Evolutionary conservation across 2,329 filamentous ascomycete genomes (phyloP).

Genomic region (Alternaria rosae): DNA sequence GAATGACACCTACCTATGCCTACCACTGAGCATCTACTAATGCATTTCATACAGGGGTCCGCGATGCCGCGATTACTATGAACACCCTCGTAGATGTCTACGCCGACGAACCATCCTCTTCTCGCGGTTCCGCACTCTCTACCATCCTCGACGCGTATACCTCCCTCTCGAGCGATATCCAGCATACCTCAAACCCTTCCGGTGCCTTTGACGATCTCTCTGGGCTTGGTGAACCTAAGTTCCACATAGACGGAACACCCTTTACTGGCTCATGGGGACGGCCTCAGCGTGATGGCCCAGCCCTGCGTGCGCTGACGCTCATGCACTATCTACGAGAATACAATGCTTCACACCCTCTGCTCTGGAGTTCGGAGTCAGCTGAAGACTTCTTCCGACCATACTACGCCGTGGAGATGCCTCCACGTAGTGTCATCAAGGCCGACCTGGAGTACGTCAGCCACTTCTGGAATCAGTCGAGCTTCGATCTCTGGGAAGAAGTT

Average conservation of each 20-base stretch:
- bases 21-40: neutral
- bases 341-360: slow-evolving; percentile 49
- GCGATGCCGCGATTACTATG: slow-evolving; percentile 55
- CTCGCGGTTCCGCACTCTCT: slow-evolving; percentile 35
- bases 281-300: slow-evolving; percentile 55
- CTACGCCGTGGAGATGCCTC: slow-evolving; percentile 48
- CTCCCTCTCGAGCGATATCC: slow-evolving; percentile 45
- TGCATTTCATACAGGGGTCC: slow-evolving; percentile 40
- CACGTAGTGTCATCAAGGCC: slow-evolving; percentile 53
- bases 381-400: slow-evolving; percentile 44
- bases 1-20: neutral
- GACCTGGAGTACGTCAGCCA: slow-evolving; percentile 56
- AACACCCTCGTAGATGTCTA: slow-evolving; percentile 52
- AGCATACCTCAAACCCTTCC: slow-evolving; percentile 51
- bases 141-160: slow-evolving; percentile 45
- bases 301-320: slow-evolving; percentile 53
- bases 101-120: slow-evolving; percentile 39
- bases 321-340: slow-evolving; percentile 53
- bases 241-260: slow-evolving; percentile 49
- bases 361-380: slow-evolving; percentile 39
- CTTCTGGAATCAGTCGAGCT: slow-evolving; percentile 52
- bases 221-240: slow-evolving; percentile 55
- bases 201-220: slow-evolving; percentile 46
- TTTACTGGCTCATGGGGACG: slow-evolving; percentile 52
- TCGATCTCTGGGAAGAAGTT: slow-evolving; percentile 58